Evolutionary conservation across 768 basidiomycete species (phyloP), one percentile per base, ranked within the genome.

Genomic region (Russula lepida): DNA sequence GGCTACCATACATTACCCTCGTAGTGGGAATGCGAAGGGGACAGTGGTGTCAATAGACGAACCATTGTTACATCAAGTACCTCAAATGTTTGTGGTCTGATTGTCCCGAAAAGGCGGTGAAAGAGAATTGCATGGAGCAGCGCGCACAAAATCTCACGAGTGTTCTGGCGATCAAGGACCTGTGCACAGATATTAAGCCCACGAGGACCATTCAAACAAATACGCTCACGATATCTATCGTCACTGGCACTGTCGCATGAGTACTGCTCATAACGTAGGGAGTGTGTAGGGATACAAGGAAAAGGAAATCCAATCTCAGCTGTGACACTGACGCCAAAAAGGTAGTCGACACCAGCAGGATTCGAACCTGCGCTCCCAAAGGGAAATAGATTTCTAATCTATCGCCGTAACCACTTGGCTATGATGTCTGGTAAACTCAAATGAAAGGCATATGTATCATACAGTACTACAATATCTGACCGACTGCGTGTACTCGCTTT

Each of bases 41-140:
- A 28, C 4, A 4, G 43, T 11, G 39, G 46, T 6, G 28, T n/a
- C 37, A 25, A 35, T 21, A 17, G 27, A 3, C 83, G 43, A 55
- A 90, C 89, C 84, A 93, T 86, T 1, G 89, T 91, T 23, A 93
- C 84, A 70, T 92, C 90, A 12, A 91, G 78, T 0, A 92, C 84
- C 59, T 92, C 90, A 61, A 88, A 85, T 2, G 79, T 85, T 66
- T 81, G 80, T 0, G 91, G 86, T 66, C 85, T 89, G 46, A 92
- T 80, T 0, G 82, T 84, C 3, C 90, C 91, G 68, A 92, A 89
- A 21, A 91, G 76, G 8, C 90, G 81, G 69, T 93, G 90, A 69
- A 93, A 92, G 17, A 92, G 75, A 51, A 92, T 86, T 0, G 88
- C 78, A 67, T 92, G 91, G n/a, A 93, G 78, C 55, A 91, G 76